Conservation (phyloP, 2,329 filamentous ascomycete genomes). For the Talaromyces sp. region DNA sequence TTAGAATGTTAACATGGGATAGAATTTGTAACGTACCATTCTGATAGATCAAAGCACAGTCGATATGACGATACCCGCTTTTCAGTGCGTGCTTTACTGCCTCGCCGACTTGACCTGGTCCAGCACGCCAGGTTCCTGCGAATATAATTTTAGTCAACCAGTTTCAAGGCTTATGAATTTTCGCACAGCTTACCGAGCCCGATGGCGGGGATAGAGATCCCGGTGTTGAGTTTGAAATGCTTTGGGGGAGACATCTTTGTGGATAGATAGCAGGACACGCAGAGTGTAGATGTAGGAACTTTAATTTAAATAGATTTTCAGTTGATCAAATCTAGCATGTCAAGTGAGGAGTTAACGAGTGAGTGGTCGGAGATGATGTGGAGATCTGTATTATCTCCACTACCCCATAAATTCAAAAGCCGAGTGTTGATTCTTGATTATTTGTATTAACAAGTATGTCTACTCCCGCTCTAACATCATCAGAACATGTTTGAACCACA, state of each 20-base stretch:
- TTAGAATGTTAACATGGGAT: not conserved
- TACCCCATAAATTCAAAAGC: not conserved
- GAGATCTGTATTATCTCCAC: not conserved
- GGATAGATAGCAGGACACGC: not conserved
- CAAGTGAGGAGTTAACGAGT: not conserved
- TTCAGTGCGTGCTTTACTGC: constrained; percentile 45
- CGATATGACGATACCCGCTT: constrained; percentile 33
- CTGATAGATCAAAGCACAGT: constrained; percentile 41
- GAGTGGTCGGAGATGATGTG: not conserved
- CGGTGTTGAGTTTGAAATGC: constrained; percentile 38
- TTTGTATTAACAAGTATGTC: constrained; percentile 4
- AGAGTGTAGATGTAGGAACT: not conserved
- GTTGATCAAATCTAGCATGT: not conserved
- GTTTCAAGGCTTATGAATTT: not conserved
- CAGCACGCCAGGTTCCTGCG: constrained; percentile 21
- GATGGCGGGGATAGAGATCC: constrained; percentile 36
- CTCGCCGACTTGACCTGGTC: constrained; percentile 41
- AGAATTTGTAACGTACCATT: constrained; percentile 13
- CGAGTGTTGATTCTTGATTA: constrained; percentile 1
- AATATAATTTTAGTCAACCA: not conserved
- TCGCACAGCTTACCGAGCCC: constrained; percentile 37
- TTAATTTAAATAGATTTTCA: not conserved
- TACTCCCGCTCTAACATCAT: constrained; percentile 1
- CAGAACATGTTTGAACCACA: constrained; percentile 12
- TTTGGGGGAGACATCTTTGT: constrained; percentile 27